A percentile compares a stretch with the other conserved stretches of the same genome.
These are phyloP conservation scores for Phlyctochytrium planicorne DNA, from an alignment of 192 early-diverging fungal species.

Conservation along the genomic window DNA sequence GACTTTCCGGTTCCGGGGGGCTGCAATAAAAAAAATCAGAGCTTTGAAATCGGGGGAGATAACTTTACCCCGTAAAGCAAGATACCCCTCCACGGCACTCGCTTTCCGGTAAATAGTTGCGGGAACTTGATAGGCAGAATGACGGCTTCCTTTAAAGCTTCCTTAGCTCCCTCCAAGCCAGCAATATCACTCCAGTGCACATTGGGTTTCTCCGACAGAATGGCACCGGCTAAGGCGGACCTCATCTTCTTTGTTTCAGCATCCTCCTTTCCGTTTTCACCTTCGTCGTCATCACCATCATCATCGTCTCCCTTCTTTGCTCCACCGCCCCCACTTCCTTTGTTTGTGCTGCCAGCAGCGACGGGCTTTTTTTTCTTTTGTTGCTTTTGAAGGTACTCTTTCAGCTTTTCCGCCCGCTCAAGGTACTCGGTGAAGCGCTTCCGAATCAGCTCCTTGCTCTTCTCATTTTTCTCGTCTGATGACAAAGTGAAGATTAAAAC, in stretches of 20 bases:
- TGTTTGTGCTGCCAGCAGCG: slow-evolving; percentile 37
- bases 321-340: background rate
- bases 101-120: slow-evolving; percentile 92
- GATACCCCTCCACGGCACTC: slow-evolving; percentile 96
- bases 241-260: slow-evolving; percentile 77
- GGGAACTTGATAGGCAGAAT: slow-evolving; percentile 98
- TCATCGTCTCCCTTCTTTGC: slow-evolving; percentile 31
- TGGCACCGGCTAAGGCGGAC: slow-evolving; percentile 65
- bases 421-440: slow-evolving; percentile 92
- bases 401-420: slow-evolving; percentile 90
- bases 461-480: slow-evolving; percentile 93
- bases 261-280: slow-evolving; percentile 62
- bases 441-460: slow-evolving; percentile 76
- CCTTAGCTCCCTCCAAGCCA: slow-evolving; percentile 92
- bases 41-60: slow-evolving; percentile 6
- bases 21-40: slow-evolving; percentile 14
- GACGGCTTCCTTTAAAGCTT: slow-evolving; percentile 96
- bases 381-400: slow-evolving; percentile 75
- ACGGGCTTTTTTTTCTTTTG: slow-evolving; percentile 69
- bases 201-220: slow-evolving; percentile 94
- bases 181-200: slow-evolving; percentile 97
- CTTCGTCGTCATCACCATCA: slow-evolving; percentile 53
- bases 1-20: slow-evolving; percentile 98
- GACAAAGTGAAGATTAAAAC: background rate
- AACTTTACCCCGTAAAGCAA: slow-evolving; percentile 79